phyloP scores from a whole-genome alignment of 1,139 yeast species.

The Candida tetrigidarum region DNA sequence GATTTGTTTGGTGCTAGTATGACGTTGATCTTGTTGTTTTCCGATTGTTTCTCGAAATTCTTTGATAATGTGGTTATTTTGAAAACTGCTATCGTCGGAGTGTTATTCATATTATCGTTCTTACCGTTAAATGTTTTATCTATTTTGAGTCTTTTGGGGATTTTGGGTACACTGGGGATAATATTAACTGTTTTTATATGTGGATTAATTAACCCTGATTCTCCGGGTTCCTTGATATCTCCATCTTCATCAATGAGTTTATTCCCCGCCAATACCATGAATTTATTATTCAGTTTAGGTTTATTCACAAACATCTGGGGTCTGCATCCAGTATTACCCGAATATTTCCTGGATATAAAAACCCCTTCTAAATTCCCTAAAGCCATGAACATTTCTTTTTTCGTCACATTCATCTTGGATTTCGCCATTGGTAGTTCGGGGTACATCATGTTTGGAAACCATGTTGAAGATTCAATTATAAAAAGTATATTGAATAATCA shows the following conservation, averaged over 20 bases:
- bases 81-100: slow-evolving; percentile 51
- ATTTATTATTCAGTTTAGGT: slow-evolving; percentile 67
- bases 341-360: slow-evolving; percentile 79
- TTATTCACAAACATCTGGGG: slow-evolving; percentile 90
- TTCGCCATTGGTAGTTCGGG: slow-evolving; percentile 40
- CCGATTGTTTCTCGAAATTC: slow-evolving; percentile 79
- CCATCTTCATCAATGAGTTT: slow-evolving; percentile 54
- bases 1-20: slow-evolving; percentile 83
- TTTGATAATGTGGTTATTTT: slow-evolving; percentile 56
- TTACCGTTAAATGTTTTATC: slow-evolving; percentile 77
- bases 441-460: slow-evolving; percentile 44
- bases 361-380: slow-evolving; percentile 55
- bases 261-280: slow-evolving; percentile 50
- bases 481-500: slow-evolving; percentile 40
- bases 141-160: slow-evolving; percentile 74
- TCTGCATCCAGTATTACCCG: slow-evolving; percentile 88
- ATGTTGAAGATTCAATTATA: slow-evolving; percentile 42
- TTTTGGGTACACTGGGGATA: slow-evolving; percentile 68
- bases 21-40: slow-evolving; percentile 75
- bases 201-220: slow-evolving; percentile 56
- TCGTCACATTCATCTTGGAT: slow-evolving; percentile 37
- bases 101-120: slow-evolving; percentile 65
- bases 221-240: slow-evolving; percentile 70
- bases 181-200: slow-evolving; percentile 60
- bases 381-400: slow-evolving; percentile 37